Evolutionary conservation across 768 basidiomycete genomes (phyloP).

Genomic region (Amanita molliuscula): DNA sequence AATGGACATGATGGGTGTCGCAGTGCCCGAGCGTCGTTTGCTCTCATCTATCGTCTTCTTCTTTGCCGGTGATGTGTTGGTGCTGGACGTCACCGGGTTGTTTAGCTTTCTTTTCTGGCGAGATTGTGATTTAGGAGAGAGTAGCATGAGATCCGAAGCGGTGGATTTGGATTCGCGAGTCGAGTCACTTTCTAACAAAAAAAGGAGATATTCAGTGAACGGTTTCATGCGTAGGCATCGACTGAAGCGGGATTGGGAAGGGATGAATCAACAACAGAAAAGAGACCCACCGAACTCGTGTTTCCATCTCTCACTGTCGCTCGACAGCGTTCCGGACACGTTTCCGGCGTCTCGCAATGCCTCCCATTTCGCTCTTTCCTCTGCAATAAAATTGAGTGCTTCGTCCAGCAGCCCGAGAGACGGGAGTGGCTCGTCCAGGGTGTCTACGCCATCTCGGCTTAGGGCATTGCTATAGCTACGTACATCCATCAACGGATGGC

Average conservation of each 20-base stretch:
- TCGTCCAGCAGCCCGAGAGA: constrained; percentile 67
- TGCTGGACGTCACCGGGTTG: constrained; percentile 7
- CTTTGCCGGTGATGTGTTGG: constrained; percentile 6
- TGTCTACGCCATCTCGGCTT: constrained; percentile 4
- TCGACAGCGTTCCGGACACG: background rate
- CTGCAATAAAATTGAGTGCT: constrained; percentile 65
- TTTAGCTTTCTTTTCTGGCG: constrained; percentile 6
- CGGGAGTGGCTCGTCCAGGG: constrained; percentile 30
- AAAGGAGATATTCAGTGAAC: background rate
- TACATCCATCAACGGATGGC: background rate
- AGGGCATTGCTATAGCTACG: background rate
- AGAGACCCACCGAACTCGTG: constrained; percentile 27
- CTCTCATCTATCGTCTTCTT: background rate
- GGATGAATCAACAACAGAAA: background rate
- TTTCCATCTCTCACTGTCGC: constrained; percentile 18
- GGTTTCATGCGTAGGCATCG: constrained; percentile 5
- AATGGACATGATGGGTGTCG: constrained; percentile 4
- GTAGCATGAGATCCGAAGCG: constrained; percentile 2
- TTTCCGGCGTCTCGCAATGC: constrained; percentile 29
- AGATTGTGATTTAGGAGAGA: background rate
- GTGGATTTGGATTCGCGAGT: constrained; percentile 1
- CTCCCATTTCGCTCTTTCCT: constrained; percentile 51
- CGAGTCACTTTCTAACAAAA: constrained; percentile 4
- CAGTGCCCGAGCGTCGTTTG: background rate
- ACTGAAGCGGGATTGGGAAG: constrained; percentile 3